A percentile compares a stretch with the other conserved stretches of the same genome.
Evolutionary conservation across 352 stramenopile species (phyloP).

Genomic region (Phytophthora macrochlamydospora): DNA sequence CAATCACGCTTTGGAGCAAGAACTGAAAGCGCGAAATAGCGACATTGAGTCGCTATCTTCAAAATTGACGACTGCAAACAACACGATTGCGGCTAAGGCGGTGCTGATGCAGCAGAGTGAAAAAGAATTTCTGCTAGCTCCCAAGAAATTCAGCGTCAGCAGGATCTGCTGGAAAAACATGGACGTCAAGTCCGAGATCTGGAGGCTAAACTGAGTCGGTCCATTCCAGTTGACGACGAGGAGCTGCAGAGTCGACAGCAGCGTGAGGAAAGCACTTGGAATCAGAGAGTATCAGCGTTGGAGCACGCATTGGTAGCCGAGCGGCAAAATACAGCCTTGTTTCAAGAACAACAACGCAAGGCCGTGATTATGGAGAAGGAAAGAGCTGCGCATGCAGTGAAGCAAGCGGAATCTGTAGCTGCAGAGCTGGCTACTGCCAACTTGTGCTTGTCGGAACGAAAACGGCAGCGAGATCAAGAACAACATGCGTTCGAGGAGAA

Average conservation of each 20-base stretch:
- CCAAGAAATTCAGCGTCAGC: slow-evolving; percentile 45
- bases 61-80: slow-evolving; percentile 16
- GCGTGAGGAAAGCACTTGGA: slow-evolving; percentile 61
- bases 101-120: slow-evolving; percentile 33
- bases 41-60: slow-evolving; percentile 24
- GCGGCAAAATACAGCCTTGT: slow-evolving; percentile 37
- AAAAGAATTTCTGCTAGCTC: slow-evolving; percentile 16
- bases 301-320: slow-evolving; percentile 60
- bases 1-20: slow-evolving; percentile 10
- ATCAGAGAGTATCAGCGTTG: slow-evolving; percentile 56
- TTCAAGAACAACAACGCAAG: slow-evolving; percentile 46
- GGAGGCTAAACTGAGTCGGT: slow-evolving; percentile 56
- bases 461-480: slow-evolving; percentile 62
- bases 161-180: slow-evolving; percentile 37
- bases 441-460: slow-evolving; percentile 70
- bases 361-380: slow-evolving; percentile 49
- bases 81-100: slow-evolving; percentile 8
- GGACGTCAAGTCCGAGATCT: slow-evolving; percentile 51
- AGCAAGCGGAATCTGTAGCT: slow-evolving; percentile 41
- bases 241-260: slow-evolving; percentile 43
- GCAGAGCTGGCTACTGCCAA: slow-evolving; percentile 75
- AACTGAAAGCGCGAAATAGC: slow-evolving; percentile 18
- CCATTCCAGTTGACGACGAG: slow-evolving; percentile 55
- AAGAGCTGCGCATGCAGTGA: slow-evolving; percentile 44
- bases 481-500: slow-evolving; percentile 30